These are phyloP conservation scores for Fibroporia radiculosa DNA, from an alignment of 768 basidiomycete species.

Conservation along the genomic window DNA sequence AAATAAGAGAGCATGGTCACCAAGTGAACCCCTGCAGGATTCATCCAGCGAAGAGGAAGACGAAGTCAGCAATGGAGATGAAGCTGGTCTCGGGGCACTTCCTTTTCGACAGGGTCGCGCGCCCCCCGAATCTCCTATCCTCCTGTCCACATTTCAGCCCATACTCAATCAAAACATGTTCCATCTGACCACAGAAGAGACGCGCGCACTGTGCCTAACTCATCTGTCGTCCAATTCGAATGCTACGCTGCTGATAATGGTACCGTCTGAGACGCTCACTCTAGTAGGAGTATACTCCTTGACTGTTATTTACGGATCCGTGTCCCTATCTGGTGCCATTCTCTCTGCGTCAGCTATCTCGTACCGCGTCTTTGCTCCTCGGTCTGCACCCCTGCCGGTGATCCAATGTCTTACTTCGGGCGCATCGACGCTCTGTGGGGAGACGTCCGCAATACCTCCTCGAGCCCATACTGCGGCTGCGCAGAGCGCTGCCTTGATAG, in stretches of 20 bases:
- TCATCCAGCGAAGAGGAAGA: slow-evolving; percentile 26
- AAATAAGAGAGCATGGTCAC: slow-evolving; percentile 45
- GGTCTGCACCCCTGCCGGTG: slow-evolving; percentile 69
- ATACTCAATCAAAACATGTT: slow-evolving; percentile 38
- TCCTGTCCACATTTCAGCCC: slow-evolving; percentile 47
- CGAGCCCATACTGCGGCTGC: slow-evolving; percentile 9
- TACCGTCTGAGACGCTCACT: slow-evolving; percentile 44
- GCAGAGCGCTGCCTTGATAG: slow-evolving; percentile 32
- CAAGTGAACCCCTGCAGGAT: slow-evolving; percentile 34
- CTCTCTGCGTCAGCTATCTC: slow-evolving; percentile 31
- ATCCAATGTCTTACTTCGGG: slow-evolving; percentile 26
- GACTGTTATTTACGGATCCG: slow-evolving; percentile 51
- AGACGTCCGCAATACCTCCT: slow-evolving; percentile 5
- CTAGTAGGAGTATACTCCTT: slow-evolving; percentile 64
- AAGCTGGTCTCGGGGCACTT: slow-evolving; percentile 1
- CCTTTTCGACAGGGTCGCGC: background rate
- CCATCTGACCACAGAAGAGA: slow-evolving; percentile 33
- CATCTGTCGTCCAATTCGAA: background rate
- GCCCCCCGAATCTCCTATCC: slow-evolving; percentile 8
- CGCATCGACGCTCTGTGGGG: slow-evolving; percentile 8
- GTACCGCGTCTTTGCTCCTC: slow-evolving; percentile 66
- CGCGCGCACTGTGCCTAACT: slow-evolving; percentile 21
- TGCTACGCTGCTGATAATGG: slow-evolving; percentile 33
- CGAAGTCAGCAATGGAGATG: slow-evolving; percentile 26
- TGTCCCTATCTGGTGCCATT: slow-evolving; percentile 51